Evolutionary conservation across 2,329 filamentous ascomycete genomes (phyloP), one percentile per base, ranked within the genome.

Genomic region (Penicillium sp.): DNA sequence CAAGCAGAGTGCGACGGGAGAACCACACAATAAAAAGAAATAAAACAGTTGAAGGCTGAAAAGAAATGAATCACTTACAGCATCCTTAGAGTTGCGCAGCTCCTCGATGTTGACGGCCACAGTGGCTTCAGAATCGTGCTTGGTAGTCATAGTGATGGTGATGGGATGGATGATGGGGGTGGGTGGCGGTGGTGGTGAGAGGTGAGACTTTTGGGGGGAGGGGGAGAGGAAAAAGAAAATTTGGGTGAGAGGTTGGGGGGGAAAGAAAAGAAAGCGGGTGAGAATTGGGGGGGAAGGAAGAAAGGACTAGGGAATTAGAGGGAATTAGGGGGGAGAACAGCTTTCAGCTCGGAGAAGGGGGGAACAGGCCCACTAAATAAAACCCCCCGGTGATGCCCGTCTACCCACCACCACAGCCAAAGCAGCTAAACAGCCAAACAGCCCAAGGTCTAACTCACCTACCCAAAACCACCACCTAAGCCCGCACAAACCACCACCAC

Each of bases 61-160:
- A 65, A 55, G 33, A 43, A 51, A 28, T 11, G 45, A 45, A 22
- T 61, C 59, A 82, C 90, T 85, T 88, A 96, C 92, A 75, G 87
- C 89, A 75, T 96, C 92, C 71, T 92, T 87, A 52, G 93, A 92
- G 73, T 89, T 84, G 62, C 91, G 84, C 75, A 94, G 94, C 76
- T 91, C 89, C 60, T 92, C 89, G 59, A 90, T 83, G 63, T 92
- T 79, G 66, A 81, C 78, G 22, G 75, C 70, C 43, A 79, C 71
- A 45, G 72, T 73, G 65, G 69, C 71, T 52, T 74, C 73, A 56
- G 63, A 67, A 54, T 80, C 75, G n/a, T 75, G 70, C 62, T 76
- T 77, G 57, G 69, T 65, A 60, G 75, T 64, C 75, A 77, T 79
- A 35, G 30, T 61, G 54, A 46, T 38, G 60, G 58, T 81, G 80